A percentile compares a stretch with the other conserved stretches of the same genome.
Conservation (phyloP, 208 protist genomes). For the Crithidia acanthocephali region DNA sequence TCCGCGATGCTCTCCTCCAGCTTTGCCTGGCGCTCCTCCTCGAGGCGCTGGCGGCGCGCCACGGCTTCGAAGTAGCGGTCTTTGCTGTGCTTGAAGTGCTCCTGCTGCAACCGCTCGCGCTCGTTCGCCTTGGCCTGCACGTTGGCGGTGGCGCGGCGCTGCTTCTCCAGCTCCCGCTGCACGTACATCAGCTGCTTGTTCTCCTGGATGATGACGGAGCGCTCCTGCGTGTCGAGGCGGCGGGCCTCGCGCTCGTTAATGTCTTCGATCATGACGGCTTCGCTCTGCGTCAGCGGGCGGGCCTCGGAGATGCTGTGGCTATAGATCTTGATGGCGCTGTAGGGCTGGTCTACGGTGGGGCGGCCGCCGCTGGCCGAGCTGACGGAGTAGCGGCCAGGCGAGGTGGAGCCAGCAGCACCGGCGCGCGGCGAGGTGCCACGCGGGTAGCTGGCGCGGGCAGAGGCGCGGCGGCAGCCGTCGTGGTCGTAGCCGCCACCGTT, state of each 20-base stretch:
- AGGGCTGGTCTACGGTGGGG: constrained; percentile 16
- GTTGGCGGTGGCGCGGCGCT: constrained; percentile 18
- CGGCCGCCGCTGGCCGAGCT: constrained; percentile 15
- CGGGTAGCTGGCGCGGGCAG: background rate
- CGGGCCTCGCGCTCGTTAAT: constrained; percentile 67
- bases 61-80: constrained; percentile 33
- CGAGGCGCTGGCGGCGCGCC: constrained; percentile 28
- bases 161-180: constrained; percentile 39
- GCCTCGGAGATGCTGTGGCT: constrained; percentile 47
- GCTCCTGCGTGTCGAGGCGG: constrained; percentile 40
- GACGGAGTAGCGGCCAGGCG: constrained; percentile 21
- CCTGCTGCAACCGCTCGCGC: constrained; percentile 30
- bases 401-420: constrained; percentile 5
- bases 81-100: constrained; percentile 35
- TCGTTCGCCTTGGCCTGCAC: constrained; percentile 41
- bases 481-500: constrained; percentile 18
- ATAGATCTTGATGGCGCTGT: constrained; percentile 52
- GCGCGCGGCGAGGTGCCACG: constrained; percentile 34
- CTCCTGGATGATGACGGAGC: constrained; percentile 40
- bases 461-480: constrained; percentile 18
- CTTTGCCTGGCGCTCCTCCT: constrained; percentile 34
- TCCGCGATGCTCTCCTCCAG: constrained; percentile 33
- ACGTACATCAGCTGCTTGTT: constrained; percentile 43
- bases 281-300: constrained; percentile 41
- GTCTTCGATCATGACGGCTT: constrained; percentile 47